phyloP scores from a whole-genome alignment of 2,329 filamentous ascomycete species.

The Xylaria digitata region DNA sequence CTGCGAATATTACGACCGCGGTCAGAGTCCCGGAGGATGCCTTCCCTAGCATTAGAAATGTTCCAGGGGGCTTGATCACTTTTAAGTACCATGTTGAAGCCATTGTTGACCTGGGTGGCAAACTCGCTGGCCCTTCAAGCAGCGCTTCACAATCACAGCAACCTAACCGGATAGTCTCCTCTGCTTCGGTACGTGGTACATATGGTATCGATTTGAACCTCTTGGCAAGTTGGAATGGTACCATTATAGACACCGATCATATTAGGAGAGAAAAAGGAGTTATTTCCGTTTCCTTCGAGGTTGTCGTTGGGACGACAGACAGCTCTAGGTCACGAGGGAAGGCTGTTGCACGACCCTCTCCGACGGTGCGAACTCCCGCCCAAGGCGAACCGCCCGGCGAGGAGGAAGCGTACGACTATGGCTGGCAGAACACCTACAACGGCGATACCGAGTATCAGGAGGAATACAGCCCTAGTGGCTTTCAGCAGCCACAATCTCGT shows the following conservation, averaged over 20 bases:
- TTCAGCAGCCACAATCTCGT: slow-evolving; percentile 41
- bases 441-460: slow-evolving; percentile 44
- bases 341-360: slow-evolving; percentile 42
- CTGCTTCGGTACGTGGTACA: slow-evolving; percentile 46
- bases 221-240: slow-evolving; percentile 68
- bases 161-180: slow-evolving; percentile 55
- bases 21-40: slow-evolving; percentile 89
- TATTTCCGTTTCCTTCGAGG: slow-evolving; percentile 86
- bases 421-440: slow-evolving; percentile 50
- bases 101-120: slow-evolving; percentile 90
- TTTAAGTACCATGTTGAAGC: slow-evolving; percentile 96
- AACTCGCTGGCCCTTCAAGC: slow-evolving; percentile 71
- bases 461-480: slow-evolving; percentile 37
- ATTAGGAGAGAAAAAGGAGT: slow-evolving; percentile 91
- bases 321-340: slow-evolving; percentile 57
- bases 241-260: slow-evolving; percentile 87
- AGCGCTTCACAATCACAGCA: slow-evolving; percentile 54
- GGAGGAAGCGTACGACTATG: slow-evolving; percentile 44
- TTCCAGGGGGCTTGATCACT: slow-evolving; percentile 92
- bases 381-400: slow-evolving; percentile 36
- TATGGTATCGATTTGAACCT: slow-evolving; percentile 58
- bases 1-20: slow-evolving; percentile 82
- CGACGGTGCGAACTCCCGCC: slow-evolving; percentile 41
- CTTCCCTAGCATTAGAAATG: slow-evolving; percentile 90
- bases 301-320: slow-evolving; percentile 87